Evolutionary conservation across 73 alveolate genomes (phyloP).

Genomic region (Paramecium caudatum): DNA sequence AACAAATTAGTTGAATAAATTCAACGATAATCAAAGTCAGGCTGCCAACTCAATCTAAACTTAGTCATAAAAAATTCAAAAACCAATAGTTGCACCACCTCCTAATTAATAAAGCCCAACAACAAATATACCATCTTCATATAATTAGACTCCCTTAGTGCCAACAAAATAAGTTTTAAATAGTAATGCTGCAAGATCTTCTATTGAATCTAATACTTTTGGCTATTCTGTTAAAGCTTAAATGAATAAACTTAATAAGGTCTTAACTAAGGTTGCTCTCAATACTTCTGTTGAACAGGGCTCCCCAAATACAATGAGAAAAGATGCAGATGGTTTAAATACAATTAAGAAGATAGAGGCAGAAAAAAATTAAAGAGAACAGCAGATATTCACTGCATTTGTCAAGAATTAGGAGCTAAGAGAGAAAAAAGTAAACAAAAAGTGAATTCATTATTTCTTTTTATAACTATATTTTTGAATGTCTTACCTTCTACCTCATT

Average conservation of each 20-base stretch:
- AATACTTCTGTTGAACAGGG: slow-evolving; percentile 3
- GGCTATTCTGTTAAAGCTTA: neutral
- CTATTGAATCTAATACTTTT: neutral
- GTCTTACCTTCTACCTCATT: slow-evolving; percentile 99
- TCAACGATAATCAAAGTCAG: no score
- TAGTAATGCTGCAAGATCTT: neutral
- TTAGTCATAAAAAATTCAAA: no score
- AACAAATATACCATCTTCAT: no score
- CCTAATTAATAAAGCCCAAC: no score
- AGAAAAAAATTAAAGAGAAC: slow-evolving; percentile 22
- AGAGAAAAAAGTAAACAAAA: slow-evolving; percentile 28
- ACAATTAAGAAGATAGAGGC: neutral
- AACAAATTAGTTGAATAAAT: no score
- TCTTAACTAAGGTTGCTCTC: neutral
- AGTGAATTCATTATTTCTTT: neutral
- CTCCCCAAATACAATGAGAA: neutral
- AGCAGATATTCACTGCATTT: neutral
- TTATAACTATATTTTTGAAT: slow-evolving; percentile 78
- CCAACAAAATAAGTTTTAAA: neutral
- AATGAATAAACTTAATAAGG: neutral
- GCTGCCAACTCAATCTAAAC: no score
- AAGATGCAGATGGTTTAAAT: neutral
- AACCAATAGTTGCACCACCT: no score
- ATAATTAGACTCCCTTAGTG: neutral
- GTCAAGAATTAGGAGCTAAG: slow-evolving; percentile 6